A percentile compares a stretch with the other conserved stretches of the same genome.
These are phyloP conservation scores for Hymenoscyphus fructigenus DNA, from an alignment of 2,329 filamentous ascomycete genomes.

Conservation along the genomic window DNA sequence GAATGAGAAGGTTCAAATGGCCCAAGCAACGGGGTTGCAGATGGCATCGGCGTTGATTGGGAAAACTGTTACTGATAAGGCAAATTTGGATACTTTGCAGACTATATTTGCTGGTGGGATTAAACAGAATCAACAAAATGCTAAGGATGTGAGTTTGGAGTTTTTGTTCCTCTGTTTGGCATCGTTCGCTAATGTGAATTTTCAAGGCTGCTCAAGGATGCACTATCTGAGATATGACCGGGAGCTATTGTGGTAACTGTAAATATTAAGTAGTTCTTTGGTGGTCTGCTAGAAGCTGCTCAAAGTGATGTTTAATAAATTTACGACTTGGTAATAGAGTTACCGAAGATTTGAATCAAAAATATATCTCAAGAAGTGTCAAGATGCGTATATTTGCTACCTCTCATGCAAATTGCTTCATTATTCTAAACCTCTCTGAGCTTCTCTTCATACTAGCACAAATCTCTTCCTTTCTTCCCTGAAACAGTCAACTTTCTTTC, in stretches of 20 bases:
- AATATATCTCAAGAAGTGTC: neutral
- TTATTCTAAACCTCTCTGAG: too few species aligned
- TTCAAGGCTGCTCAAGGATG: neutral
- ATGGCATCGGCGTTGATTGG: slow-evolving; percentile 19
- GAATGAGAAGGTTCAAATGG: slow-evolving; percentile 16
- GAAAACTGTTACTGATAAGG: slow-evolving; percentile 13
- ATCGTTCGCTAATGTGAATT: neutral
- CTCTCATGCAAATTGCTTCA: neutral
- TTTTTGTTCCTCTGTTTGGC: neutral
- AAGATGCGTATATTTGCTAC: too few species aligned
- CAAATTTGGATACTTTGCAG: slow-evolving; percentile 13
- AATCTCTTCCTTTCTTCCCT: neutral
- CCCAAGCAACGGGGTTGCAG: slow-evolving; percentile 19
- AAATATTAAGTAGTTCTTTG: neutral
- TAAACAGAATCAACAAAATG: slow-evolving; percentile 24
- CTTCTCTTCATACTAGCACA: neutral
- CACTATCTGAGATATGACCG: neutral
- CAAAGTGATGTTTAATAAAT: neutral
- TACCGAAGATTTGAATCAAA: neutral
- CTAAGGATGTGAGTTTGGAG: slow-evolving; percentile 17
- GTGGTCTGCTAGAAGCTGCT: neutral
- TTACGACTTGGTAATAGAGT: neutral
- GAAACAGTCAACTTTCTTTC: neutral
- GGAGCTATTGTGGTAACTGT: neutral
- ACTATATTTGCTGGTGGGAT: slow-evolving; percentile 21